phyloP scores from a whole-genome alignment of 257 asterid genomes.

The Solanum chmielewskii region DNA sequence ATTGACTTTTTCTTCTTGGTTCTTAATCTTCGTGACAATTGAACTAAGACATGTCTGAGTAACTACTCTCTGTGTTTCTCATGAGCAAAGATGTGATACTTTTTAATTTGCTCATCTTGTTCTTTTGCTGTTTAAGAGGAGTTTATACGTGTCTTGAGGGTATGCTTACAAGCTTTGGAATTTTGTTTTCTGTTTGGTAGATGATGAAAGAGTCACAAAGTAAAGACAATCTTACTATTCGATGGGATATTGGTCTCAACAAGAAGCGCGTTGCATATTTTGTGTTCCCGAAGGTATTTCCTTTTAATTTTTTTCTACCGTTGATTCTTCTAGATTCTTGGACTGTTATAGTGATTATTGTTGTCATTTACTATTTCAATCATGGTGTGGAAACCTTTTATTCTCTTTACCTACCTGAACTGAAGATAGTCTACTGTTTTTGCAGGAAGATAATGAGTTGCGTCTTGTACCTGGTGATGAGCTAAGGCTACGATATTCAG shows the following conservation, averaged over 20 bases:
- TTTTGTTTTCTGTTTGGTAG: slow-evolving; percentile 23
- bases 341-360: not conserved
- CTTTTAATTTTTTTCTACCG: not conserved
- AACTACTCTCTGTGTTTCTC: not conserved
- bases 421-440: not conserved
- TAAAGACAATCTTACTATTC: slow-evolving; percentile 83
- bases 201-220: slow-evolving; percentile 99
- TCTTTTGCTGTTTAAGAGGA: not conserved
- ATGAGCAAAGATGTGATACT: not conserved
- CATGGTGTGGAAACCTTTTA: not conserved
- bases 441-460: slow-evolving; percentile 92
- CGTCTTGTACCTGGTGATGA: slow-evolving; percentile 99
- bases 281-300: slow-evolving; percentile 83
- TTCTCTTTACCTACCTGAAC: not conserved
- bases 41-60: not conserved
- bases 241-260: slow-evolving; percentile 99
- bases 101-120: not conserved
- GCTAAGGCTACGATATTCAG: slow-evolving; percentile 86
- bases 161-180: not conserved
- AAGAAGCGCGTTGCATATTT: slow-evolving; percentile 95
- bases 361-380: not conserved
- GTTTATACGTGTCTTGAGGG: not conserved
- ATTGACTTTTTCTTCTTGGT: not conserved
- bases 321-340: not conserved
- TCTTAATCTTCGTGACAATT: not conserved